These are phyloP conservation scores for Cucurbita maxima DNA, from an alignment of 306 rosid species.

Conservation along the genomic window DNA sequence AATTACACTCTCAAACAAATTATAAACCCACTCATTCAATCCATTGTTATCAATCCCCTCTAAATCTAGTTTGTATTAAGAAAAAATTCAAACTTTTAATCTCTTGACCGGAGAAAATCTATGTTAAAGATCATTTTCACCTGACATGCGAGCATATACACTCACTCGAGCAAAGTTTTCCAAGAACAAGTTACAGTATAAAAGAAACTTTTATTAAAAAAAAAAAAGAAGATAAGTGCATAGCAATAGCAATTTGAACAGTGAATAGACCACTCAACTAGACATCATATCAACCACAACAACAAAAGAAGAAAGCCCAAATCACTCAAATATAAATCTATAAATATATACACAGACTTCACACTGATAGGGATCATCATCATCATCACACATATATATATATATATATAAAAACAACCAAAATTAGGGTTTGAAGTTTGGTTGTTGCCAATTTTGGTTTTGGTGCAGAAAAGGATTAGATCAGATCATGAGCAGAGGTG, in stretches of 20 bases:
- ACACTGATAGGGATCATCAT: background rate
- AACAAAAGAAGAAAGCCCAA: background rate
- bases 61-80: no score
- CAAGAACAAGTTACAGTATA: background rate
- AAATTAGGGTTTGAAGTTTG: background rate
- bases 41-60: no score
- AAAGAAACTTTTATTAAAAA: background rate
- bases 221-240: background rate
- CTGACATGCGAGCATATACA: background rate
- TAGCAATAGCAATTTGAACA: background rate
- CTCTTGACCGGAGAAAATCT: no score
- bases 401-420: background rate
- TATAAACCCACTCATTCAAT: no score
- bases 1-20: no score
- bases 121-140: background rate
- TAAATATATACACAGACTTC: background rate
- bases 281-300: background rate
- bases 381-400: background rate
- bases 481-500: slow-evolving; percentile 51
- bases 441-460: background rate
- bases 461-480: background rate
- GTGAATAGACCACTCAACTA: slow-evolving; percentile 4
- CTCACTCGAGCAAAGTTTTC: background rate
- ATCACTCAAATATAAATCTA: background rate
- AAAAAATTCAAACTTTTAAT: no score